Evolutionary conservation across 1,284 basidiomycete species (phyloP).

Genomic region (Melampsora americana): DNA sequence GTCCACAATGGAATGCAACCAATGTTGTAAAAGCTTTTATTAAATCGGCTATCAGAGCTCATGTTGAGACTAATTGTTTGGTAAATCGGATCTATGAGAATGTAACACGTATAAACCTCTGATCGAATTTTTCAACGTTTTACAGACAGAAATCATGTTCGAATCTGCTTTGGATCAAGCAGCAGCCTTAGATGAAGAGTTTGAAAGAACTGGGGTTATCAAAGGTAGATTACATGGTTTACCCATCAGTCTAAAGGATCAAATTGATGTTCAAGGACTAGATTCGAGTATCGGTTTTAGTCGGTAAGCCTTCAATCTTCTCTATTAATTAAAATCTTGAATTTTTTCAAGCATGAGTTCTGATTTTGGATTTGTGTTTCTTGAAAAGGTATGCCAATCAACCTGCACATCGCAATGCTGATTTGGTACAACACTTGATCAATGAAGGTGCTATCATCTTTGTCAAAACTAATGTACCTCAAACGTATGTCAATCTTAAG

Average conservation of each 20-base stretch:
- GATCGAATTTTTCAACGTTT: slow-evolving; percentile 16
- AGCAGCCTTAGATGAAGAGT: slow-evolving; percentile 65
- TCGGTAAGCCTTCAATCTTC: too few relatives aligned
- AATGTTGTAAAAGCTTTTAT: slow-evolving; percentile 72
- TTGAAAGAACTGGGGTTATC: slow-evolving; percentile 62
- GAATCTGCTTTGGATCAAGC: slow-evolving; percentile 65
- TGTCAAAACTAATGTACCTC: slow-evolving; percentile 71
- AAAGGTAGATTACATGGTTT: slow-evolving; percentile 75
- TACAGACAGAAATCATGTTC: slow-evolving; percentile 61
- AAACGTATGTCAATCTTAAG: slow-evolving; percentile 45
- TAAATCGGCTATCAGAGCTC: slow-evolving; percentile 64
- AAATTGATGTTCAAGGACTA: slow-evolving; percentile 63
- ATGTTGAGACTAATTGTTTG: slow-evolving; percentile 68
- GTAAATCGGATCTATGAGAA: too few relatives aligned
- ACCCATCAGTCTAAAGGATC: slow-evolving; percentile 73
- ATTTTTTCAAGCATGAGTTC: background rate
- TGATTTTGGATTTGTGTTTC: background rate
- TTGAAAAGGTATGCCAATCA: slow-evolving; percentile 60
- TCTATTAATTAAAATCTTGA: background rate
- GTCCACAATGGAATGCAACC: slow-evolving; percentile 65
- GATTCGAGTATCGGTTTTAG: slow-evolving; percentile 74
- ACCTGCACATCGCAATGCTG: slow-evolving; percentile 60
- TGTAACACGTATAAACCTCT: too few relatives aligned
- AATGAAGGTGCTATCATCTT: slow-evolving; percentile 70
- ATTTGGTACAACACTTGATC: slow-evolving; percentile 65